These are phyloP conservation scores for Hypholoma fasciculare DNA, from an alignment of 768 basidiomycete genomes.

Conservation along the genomic window DNA sequence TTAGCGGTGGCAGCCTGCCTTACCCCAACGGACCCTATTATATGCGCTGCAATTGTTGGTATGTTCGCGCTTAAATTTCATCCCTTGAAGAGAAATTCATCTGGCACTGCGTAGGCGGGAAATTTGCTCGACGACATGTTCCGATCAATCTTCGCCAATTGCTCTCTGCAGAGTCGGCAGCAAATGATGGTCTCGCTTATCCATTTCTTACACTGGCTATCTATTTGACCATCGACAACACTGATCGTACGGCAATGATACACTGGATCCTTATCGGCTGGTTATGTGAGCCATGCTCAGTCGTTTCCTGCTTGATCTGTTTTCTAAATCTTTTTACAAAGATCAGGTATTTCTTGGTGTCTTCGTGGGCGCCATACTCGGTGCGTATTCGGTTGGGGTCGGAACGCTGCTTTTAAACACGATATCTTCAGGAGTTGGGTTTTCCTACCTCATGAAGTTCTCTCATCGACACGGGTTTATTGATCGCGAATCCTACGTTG, in stretches of 20 bases:
- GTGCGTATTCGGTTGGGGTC: constrained; percentile 26
- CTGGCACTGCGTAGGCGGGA: constrained; percentile 51
- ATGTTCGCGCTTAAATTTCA: constrained; percentile 14
- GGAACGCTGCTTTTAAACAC: not conserved
- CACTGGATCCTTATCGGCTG: constrained; percentile 90
- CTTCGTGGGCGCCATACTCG: constrained; percentile 58
- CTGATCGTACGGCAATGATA: constrained; percentile 61
- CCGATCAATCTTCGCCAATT: constrained; percentile 77
- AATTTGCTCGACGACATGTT: constrained; percentile 69
- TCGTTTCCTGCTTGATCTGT: not conserved
- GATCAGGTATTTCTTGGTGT: constrained; percentile 84
- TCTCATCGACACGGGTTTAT: constrained; percentile 29
- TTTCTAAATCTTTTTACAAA: constrained; percentile 20
- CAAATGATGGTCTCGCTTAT: constrained; percentile 95
- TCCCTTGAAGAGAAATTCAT: not conserved
- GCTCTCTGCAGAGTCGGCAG: constrained; percentile 86
- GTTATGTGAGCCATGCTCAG: constrained; percentile 53
- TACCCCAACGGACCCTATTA: constrained; percentile 94
- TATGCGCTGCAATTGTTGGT: constrained; percentile 84
- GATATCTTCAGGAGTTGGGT: constrained; percentile 47
- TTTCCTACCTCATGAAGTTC: constrained; percentile 70
- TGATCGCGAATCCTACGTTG: constrained; percentile 74
- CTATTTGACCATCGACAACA: constrained; percentile 76
- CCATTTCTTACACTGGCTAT: constrained; percentile 88
- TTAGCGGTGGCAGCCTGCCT: constrained; percentile 88